Evolutionary conservation across 129 eudicot species (phyloP), one percentile per base, ranked within the genome.

Genomic region (Tanacetum coccineum): DNA sequence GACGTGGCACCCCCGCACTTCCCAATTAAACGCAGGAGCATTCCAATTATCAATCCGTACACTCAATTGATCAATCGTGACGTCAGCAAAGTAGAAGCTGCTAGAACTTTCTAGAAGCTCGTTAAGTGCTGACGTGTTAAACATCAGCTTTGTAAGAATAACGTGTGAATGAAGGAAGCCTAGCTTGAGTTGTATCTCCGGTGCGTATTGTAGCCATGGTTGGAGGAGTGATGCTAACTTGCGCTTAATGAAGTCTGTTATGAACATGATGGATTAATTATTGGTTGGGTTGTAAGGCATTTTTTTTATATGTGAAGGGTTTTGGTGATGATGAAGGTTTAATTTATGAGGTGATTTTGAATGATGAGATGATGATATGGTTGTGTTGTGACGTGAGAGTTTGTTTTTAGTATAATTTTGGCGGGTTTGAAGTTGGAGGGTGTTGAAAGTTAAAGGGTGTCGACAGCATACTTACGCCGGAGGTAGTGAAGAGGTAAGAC

Each of bases 161-260:
- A 67, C 86, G 18, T 72, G 72, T 21, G 90, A 89, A 60, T 83
- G 86, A 68, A 89, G 80, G 50, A 89, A 71, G 74, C 99, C 99
- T 79, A 94, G 69, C 26, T 84, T 82, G 70, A 86, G 66, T 66
- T 94, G 77, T 76, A 84, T 75, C 18, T 89, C 87, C 64, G 79
- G 85, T 44, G 84, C 85, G 53, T 81, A 83, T 13, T 50, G 74
- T 66, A 94, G 79, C 97, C 97, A 94, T 82, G 99, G 99, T 21
- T 56, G 88, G 30, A 94, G 69, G 59, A 79, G 70, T n/a, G 95
- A 68, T 12, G 83, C 73, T 64, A 94, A 69, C 68, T 77, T 86
- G 67, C 86, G 71, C 59, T 81, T 80, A 36, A 87, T 70, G 9
- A 74, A 78, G 69, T 61, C 66, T 48, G 72, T 65, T 76, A 84